Evolutionary conservation across 2,329 filamentous ascomycete genomes (phyloP).

Genomic region (Aspergillus tanneri): DNA sequence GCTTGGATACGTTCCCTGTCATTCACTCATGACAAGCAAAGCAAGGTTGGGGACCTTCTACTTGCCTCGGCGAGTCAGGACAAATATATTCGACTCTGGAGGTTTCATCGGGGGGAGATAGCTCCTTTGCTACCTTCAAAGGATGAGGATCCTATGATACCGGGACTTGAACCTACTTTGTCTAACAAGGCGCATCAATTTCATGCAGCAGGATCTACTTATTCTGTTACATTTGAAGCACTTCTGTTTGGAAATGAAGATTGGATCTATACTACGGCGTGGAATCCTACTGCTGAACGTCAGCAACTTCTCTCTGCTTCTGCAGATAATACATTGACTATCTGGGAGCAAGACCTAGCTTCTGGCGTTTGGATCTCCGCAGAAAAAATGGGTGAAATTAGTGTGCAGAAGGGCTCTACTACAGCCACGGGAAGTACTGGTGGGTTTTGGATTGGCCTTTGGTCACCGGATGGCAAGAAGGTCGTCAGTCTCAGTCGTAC

Average conservation of each 20-base stretch:
- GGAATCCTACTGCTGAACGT: slow-evolving; percentile 59
- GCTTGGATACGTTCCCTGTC: slow-evolving; percentile 88
- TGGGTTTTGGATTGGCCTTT: slow-evolving; percentile 94
- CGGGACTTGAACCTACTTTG: slow-evolving; percentile 63
- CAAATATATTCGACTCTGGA: slow-evolving; percentile 94
- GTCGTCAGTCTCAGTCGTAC: slow-evolving; percentile 85
- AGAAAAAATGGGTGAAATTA: slow-evolving; percentile 87
- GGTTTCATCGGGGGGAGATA: slow-evolving; percentile 69
- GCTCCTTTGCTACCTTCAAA: slow-evolving; percentile 52
- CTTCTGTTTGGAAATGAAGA: slow-evolving; percentile 93
- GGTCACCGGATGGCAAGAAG: slow-evolving; percentile 73
- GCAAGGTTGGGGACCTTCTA: slow-evolving; percentile 64
- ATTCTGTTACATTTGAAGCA: slow-evolving; percentile 88
- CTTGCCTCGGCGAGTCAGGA: slow-evolving; percentile 95
- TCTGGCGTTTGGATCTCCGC: slow-evolving; percentile 91
- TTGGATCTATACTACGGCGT: slow-evolving; percentile 90
- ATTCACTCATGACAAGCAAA: slow-evolving; percentile 65
- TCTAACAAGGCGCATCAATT: slow-evolving; percentile 89
- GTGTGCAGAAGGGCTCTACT: slow-evolving; percentile 89
- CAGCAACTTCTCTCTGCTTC: slow-evolving; percentile 83
- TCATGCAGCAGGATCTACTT: slow-evolving; percentile 59
- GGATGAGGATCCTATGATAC: slow-evolving; percentile 38
- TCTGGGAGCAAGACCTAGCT: slow-evolving; percentile 81
- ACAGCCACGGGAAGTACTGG: slow-evolving; percentile 94
- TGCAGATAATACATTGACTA: slow-evolving; percentile 88